Evolutionary conservation across 2,329 filamentous ascomycete species (phyloP), one percentile per base, ranked within the genome.

Genomic region (Phoma sp.): DNA sequence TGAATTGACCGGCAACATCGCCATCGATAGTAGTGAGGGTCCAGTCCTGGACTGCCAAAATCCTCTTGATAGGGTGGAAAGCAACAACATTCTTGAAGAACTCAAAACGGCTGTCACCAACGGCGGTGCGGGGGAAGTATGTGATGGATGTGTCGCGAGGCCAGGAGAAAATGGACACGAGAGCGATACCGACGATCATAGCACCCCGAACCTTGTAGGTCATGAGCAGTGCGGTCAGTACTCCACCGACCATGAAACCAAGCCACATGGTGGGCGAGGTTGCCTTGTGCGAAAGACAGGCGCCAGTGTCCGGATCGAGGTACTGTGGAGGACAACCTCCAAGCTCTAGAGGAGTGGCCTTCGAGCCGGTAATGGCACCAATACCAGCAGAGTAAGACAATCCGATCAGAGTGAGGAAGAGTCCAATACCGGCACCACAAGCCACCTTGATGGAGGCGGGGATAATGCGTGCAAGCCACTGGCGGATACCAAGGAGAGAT

Each of bases 81-180:
- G 87, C 86, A 37, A 93, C 91, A 1, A 96, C 90, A 69, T 92
- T 84, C 74, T 90, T 92, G 84, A 96, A 96, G 76, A 95, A 96
- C 62, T 93, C 81, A 73, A 95, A 96, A 32, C 80, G 80, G 65
- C 82, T 81, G 71, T 93, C 81, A 32, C 92, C 92, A 1, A 87
- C 72, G 0, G 80, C 64, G 0, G 84, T 90, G 65, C 92, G 81
- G 0, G 92, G 91, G 76, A 96, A 96, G 73, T 88, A 92, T 2
- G 91, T 93, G 53, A 96, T 86, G 0, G 83, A 72, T 0, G 91
- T 93, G 18, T 81, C 78, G 17, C 92, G 85, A 0, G 92, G 92
- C 92, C 92, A 96, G 4, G 91, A 95, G 73, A 93, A 91, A 74
- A 96, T 88, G 59, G 88, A 91, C 47, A 96, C 91, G 17, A 96